Evolutionary conservation across 495 filamentous ascomycete genomes (phyloP).

Genomic region (Terfezia boudieri): DNA sequence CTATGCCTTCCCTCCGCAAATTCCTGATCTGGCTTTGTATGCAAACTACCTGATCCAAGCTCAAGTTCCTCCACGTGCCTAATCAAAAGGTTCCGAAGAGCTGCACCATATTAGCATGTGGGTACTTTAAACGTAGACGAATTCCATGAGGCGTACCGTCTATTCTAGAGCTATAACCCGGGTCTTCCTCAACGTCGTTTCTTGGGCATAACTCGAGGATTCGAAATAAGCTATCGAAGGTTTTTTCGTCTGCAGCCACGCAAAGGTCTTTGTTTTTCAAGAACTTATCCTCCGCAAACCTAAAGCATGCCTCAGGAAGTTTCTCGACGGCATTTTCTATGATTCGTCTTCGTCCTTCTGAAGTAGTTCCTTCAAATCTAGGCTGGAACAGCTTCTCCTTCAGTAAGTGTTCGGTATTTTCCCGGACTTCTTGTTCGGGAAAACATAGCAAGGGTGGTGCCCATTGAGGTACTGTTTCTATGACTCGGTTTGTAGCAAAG

Average conservation of each 20-base stretch:
- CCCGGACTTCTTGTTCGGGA: constrained; percentile 31
- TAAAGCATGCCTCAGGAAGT: constrained; percentile 14
- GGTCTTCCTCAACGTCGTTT: neutral
- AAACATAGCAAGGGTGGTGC: constrained; percentile 45
- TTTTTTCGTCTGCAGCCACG: constrained; percentile 15
- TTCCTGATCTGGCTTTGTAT: neutral
- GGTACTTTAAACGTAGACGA: too few relatives aligned
- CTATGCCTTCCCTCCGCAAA: neutral
- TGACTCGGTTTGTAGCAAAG: constrained; percentile 24
- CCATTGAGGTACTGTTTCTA: constrained; percentile 39
- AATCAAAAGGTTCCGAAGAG: neutral
- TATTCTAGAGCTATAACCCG: neutral
- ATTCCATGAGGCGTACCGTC: neutral
- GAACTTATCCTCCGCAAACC: constrained; percentile 12
- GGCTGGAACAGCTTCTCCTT: constrained; percentile 32
- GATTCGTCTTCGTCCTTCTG: constrained; percentile 4
- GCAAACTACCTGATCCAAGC: neutral
- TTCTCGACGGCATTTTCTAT: constrained; percentile 5
- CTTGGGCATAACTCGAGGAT: neutral
- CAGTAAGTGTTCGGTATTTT: constrained; percentile 32
- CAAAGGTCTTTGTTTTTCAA: constrained; percentile 10
- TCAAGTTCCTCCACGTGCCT: neutral
- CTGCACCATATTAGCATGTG: neutral
- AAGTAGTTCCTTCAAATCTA: constrained; percentile 9
- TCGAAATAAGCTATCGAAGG: constrained; percentile 5